Percentiles rank a stretch among this genome's conserved stretches.
phyloP scores from a whole-genome alignment of 768 basidiomycete genomes.

The Obba rivulosa region DNA sequence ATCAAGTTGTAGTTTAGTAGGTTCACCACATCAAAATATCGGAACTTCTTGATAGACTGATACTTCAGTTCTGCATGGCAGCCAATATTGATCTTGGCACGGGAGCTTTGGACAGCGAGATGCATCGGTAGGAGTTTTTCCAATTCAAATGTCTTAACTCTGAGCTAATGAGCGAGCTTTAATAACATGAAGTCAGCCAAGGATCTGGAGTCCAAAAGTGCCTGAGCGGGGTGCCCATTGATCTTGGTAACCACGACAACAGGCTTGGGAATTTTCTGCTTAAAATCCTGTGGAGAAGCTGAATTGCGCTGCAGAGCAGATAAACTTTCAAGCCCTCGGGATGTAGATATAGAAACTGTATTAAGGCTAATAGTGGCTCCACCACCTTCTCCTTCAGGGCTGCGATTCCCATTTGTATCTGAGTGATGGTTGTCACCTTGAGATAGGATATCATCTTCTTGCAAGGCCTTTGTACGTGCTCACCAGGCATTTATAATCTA shows the following conservation, averaged over 20 bases:
- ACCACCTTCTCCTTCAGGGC: no score
- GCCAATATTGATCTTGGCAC: slow-evolving; percentile 29
- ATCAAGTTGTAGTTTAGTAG: slow-evolving; percentile 24
- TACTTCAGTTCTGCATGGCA: slow-evolving; percentile 25
- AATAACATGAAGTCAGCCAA: slow-evolving; percentile 37
- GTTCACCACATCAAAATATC: slow-evolving; percentile 24
- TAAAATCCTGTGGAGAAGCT: slow-evolving; percentile 8
- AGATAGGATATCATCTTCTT: no score
- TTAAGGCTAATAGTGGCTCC: background rate
- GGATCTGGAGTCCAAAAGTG: slow-evolving; percentile 34
- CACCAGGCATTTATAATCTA: no score
- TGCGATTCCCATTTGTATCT: no score
- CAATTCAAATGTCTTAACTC: slow-evolving; percentile 19
- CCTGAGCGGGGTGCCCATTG: slow-evolving; percentile 28
- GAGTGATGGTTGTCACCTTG: no score
- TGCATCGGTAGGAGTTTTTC: slow-evolving; percentile 30
- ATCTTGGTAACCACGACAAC: slow-evolving; percentile 26
- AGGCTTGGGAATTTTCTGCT: slow-evolving; percentile 24
- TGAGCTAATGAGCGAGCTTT: slow-evolving; percentile 32
- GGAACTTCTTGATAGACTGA: slow-evolving; percentile 26
- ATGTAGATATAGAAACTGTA: background rate
- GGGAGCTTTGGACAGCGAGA: slow-evolving; percentile 37
- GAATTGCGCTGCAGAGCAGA: slow-evolving; percentile 13
- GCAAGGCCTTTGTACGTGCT: no score
- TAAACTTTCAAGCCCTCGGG: background rate